Percentiles rank a stretch among this genome's conserved stretches.
These are phyloP conservation scores for Aschersonia sp. DNA, from an alignment of 2,329 filamentous ascomycete species.

Conservation along the genomic window DNA sequence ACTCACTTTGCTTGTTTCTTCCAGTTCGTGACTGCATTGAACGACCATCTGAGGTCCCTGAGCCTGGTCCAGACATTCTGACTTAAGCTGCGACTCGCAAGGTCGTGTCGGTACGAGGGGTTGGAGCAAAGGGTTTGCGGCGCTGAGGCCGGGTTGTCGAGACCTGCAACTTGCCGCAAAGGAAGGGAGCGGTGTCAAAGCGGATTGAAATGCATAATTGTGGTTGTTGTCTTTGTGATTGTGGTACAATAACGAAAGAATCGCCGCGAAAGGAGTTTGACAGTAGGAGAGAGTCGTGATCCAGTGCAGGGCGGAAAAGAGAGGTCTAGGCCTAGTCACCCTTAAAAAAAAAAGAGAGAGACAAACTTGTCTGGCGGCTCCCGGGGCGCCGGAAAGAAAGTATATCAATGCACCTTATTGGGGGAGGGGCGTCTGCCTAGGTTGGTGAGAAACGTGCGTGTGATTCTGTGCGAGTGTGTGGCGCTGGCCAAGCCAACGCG, in stretches of 20 bases:
- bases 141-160: conserved; percentile 3
- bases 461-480: not conserved
- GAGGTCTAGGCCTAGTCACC: not conserved
- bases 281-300: conserved; percentile 3
- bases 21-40: conserved; percentile 63
- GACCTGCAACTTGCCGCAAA: conserved; percentile 5
- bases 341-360: not conserved
- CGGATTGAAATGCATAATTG: conserved; percentile 6
- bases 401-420: conserved; percentile 2
- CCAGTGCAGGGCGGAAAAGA: conserved; percentile 3
- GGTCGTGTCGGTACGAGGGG: conserved; percentile 1
- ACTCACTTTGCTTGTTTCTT: conserved; percentile 71
- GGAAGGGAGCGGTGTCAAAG: conserved; percentile 6
- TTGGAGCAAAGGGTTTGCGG: conserved; percentile 2
- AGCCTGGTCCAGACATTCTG: conserved; percentile 21
- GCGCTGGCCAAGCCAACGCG: not conserved
- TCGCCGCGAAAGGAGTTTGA: conserved; percentile 1
- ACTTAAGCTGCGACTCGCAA: not conserved
- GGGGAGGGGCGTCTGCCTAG: not conserved
- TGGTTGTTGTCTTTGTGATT: conserved; percentile 2
- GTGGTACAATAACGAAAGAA: conserved; percentile 2
- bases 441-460: not conserved
- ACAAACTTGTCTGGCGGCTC: conserved; percentile 3
- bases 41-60: conserved; percentile 25
- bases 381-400: conserved; percentile 5